Percentiles rank a stretch among this genome's conserved stretches.
Conservation (phyloP, 2,329 filamentous ascomycete genomes). For the Penicillium oxalicum region DNA sequence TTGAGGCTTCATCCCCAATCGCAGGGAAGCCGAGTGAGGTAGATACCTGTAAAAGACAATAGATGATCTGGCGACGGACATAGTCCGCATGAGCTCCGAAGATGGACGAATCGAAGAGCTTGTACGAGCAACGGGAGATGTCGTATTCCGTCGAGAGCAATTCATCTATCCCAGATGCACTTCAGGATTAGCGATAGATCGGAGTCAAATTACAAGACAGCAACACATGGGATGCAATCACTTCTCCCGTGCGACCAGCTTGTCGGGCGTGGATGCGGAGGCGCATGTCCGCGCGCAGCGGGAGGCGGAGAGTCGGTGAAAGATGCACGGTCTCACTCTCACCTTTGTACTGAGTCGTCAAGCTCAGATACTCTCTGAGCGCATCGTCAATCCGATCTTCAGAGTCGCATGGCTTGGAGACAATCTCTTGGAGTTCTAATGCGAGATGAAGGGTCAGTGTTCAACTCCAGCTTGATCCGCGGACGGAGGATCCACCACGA, state of each 20-base stretch:
- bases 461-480: too few species aligned
- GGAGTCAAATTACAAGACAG: too few species aligned
- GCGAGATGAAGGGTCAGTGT: conserved; percentile 7
- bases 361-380: conserved; percentile 73
- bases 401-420: conserved; percentile 53
- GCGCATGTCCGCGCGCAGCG: too few species aligned
- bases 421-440: conserved; percentile 61
- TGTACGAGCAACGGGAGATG: conserved; percentile 71
- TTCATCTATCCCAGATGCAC: conserved; percentile 46
- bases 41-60: conserved; percentile 67
- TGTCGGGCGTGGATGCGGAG: neutral
- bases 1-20: too few species aligned
- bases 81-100: conserved; percentile 74
- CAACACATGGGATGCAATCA: too few species aligned
- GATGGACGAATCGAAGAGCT: conserved; percentile 67
- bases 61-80: conserved; percentile 85
- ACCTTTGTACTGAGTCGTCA: conserved; percentile 69
- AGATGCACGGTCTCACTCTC: conserved; percentile 11
- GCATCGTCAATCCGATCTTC: conserved; percentile 74
- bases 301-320: too few species aligned
- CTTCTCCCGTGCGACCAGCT: too few species aligned
- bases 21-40: conserved; percentile 3
- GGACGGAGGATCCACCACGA: conserved; percentile 1
- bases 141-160: conserved; percentile 73
- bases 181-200: neutral